Percentiles rank a stretch among this genome's conserved stretches.
Conservation (phyloP, 441 rosid species). For the Populus hybrid region DNA sequence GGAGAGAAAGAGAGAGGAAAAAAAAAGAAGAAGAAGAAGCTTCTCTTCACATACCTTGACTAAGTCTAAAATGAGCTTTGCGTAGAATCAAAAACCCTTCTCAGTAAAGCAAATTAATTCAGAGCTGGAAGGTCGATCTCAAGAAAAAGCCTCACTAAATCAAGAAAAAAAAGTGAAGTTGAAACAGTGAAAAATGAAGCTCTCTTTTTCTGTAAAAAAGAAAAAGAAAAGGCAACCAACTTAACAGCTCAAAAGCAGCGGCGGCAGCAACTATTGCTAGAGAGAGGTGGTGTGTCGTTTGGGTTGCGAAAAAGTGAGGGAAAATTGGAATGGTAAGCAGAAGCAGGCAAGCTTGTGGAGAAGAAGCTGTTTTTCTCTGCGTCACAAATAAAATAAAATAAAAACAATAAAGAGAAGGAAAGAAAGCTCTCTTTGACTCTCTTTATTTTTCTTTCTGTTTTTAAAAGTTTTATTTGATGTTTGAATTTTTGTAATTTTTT, state of each 20-base stretch:
- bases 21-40: background rate
- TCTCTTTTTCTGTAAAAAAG: background rate
- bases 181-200: background rate
- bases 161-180: background rate
- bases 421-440: background rate
- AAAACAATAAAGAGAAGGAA: background rate
- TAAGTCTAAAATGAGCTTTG: background rate
- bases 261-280: constrained; percentile 9
- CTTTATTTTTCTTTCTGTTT: background rate
- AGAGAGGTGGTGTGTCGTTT: constrained; percentile 24
- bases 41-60: background rate
- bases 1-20: background rate
- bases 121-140: background rate
- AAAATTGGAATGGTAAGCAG: constrained; percentile 15
- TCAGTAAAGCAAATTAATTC: background rate
- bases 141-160: background rate
- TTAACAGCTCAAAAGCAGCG: background rate
- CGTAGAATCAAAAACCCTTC: background rate
- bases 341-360: constrained; percentile 42
- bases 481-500: constrained; percentile 38
- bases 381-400: constrained; percentile 19
- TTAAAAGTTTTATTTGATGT: constrained; percentile 20
- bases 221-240: background rate
- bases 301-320: constrained; percentile 5
- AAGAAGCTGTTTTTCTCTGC: constrained; percentile 44